These are phyloP conservation scores for Castanea crenata DNA, from an alignment of 306 rosid species.

Conservation along the genomic window DNA sequence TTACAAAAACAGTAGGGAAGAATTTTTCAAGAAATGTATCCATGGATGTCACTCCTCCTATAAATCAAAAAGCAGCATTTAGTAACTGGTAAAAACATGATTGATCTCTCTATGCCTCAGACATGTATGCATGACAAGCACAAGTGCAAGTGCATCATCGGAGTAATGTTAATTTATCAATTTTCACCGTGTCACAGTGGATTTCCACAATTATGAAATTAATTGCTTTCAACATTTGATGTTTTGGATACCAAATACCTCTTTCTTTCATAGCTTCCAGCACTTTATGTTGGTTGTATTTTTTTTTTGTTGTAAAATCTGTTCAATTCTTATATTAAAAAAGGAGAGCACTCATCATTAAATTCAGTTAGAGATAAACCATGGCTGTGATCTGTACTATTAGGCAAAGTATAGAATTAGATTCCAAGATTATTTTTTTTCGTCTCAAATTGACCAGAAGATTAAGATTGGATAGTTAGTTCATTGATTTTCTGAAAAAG, in stretches of 20 bases:
- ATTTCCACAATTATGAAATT: background rate
- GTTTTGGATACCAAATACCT: background rate
- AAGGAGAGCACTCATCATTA: background rate
- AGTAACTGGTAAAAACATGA: background rate
- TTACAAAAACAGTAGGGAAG: constrained; percentile 62
- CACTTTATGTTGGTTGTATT: background rate
- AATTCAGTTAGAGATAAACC: background rate
- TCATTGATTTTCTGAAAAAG: background rate
- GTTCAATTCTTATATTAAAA: background rate
- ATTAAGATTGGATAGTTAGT: background rate
- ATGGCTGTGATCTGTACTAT: background rate
- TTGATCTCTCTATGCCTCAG: background rate
- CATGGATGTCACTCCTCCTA: constrained; percentile 99
- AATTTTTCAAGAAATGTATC: constrained; percentile 72
- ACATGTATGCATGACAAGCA: background rate
- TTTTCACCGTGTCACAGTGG: no score
- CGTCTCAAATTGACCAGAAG: background rate
- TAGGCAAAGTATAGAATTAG: background rate
- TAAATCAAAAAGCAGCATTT: constrained; percentile 5
- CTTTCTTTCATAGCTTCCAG: background rate
- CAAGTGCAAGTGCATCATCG: background rate
- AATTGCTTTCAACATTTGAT: background rate
- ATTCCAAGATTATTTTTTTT: background rate
- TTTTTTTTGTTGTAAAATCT: background rate
- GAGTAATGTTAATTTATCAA: background rate